Evolutionary conservation across 495 filamentous ascomycete genomes (phyloP), one percentile per base, ranked within the genome.

Genomic region (Podospora appendiculata): DNA sequence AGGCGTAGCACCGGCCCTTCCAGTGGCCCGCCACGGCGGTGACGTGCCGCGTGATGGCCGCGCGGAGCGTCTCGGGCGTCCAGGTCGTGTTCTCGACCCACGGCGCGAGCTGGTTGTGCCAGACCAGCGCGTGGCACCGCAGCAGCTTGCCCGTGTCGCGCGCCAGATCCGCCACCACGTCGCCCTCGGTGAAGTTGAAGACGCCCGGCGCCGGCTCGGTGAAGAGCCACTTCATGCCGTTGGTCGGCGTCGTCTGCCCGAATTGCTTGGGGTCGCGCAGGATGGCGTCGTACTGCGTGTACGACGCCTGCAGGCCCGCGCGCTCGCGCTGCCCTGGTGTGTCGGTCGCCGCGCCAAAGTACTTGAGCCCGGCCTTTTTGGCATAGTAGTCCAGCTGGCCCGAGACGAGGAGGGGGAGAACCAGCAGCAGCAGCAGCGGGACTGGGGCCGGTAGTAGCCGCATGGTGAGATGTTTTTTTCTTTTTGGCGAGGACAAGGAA

Each of bases 111-210:
- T 85, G 79, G 41, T 63, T 68, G 57, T 84, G 73, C 82, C 82
- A 85, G 32, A 83, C 78, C 18, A 84, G 67, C 10, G 72, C 79
- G 56, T 85, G 81, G 58, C 80, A 83, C 41, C 80, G 65, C 40
- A 83, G 66, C 18, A 71, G 59, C 59, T 82, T 73, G 48, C 73
- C 73, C 41, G 45, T 52, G 54, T 78, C 70, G 51, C 68, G 53
- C 6, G 77, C 77, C 41, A 80, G 57, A 38, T 73, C 51, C n/a
- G 71, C 62, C 48, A 82, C 64, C 32, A 68, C 61, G 47, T 80
- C 75, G 42, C 78, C 81, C 14, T 71, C 69, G 46, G 73, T 71
- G 58, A 67, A 83, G 51, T 75, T 76, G 67, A 83, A 85, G 40
- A 67, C 61, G 48, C 70, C 71, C 0, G 47, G 62, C 45, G 51